Evolutionary conservation across 1,284 basidiomycete genomes (phyloP).

Genomic region (Phellopilus nigrolimitatus): DNA sequence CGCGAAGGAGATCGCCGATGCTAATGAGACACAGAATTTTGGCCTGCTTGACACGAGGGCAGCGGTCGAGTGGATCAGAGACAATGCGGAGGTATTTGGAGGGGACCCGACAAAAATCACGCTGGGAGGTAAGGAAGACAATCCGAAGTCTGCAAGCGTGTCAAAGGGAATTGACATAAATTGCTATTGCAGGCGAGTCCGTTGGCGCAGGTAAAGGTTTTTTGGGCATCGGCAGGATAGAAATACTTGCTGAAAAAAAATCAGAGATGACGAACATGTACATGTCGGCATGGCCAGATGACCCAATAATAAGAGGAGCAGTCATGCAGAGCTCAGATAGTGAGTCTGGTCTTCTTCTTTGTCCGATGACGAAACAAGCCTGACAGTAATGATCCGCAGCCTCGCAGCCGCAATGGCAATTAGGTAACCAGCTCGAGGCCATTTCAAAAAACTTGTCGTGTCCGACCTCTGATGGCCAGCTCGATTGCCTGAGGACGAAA

Average conservation of each 20-base stretch:
- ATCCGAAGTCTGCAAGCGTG: neutral
- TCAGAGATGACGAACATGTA: constrained; percentile 41
- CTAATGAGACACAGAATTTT: constrained; percentile 38
- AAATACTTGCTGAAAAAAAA: neutral
- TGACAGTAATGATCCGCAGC: constrained; percentile 24
- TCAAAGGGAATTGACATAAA: neutral
- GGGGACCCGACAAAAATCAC: constrained; percentile 41
- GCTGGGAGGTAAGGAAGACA: constrained; percentile 29
- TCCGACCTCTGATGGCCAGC: constrained; percentile 31
- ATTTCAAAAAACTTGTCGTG: constrained; percentile 36
- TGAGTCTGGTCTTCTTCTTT: constrained; percentile 24
- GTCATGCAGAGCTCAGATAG: constrained; percentile 41
- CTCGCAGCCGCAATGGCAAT: constrained; percentile 40
- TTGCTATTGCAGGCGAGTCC: constrained; percentile 30
- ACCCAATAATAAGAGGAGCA: constrained; percentile 37
- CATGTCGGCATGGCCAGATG: constrained; percentile 34
- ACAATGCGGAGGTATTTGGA: constrained; percentile 37
- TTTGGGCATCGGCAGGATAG: no score
- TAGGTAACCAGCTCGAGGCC: constrained; percentile 34
- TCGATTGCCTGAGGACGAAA: constrained; percentile 37
- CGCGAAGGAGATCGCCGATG: constrained; percentile 34
- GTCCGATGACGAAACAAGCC: neutral
- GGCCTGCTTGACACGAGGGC: constrained; percentile 39
- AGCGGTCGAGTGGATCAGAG: constrained; percentile 40
- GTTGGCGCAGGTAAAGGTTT: constrained; percentile 36